Conservation (phyloP, 2,329 filamentous ascomycete genomes). For the Aureobasidium mangrovei region DNA sequence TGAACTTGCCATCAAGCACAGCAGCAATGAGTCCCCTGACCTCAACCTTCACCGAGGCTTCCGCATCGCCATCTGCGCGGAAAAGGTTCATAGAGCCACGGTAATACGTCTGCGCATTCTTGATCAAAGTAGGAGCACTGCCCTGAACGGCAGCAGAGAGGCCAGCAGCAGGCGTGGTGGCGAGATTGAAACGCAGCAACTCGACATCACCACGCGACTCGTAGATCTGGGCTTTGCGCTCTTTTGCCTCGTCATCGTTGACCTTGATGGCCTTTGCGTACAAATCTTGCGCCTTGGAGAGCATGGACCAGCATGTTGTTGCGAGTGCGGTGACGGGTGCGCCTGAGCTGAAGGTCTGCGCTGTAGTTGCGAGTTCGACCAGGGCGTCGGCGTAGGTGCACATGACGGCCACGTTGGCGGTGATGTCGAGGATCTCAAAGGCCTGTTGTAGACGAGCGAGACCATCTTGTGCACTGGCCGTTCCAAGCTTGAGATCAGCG, state of each 20-base stretch:
- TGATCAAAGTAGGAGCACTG: conserved; percentile 40
- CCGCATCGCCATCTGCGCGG: conserved; percentile 19
- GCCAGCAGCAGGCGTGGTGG: conserved; percentile 24
- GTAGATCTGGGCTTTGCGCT: conserved; percentile 43
- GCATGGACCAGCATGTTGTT: conserved; percentile 42
- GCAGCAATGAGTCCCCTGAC: conserved; percentile 18
- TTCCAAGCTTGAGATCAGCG: conserved; percentile 45
- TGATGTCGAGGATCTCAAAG: conserved; percentile 26
- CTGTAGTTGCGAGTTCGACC: conserved; percentile 37
- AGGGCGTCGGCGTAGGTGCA: conserved; percentile 51
- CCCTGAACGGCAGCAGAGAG: conserved; percentile 35
- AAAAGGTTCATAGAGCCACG: conserved; percentile 38
- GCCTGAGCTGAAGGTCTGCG: not conserved
- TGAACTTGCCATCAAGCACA: conserved; percentile 3
- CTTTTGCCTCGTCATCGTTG: conserved; percentile 33
- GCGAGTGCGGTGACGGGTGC: not conserved
- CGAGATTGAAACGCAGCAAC: conserved; percentile 45
- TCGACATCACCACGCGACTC: conserved; percentile 48
- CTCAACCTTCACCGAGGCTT: conserved; percentile 12
- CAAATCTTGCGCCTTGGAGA: conserved; percentile 42
- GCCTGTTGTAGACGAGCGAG: conserved; percentile 30
- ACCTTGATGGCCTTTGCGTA: conserved; percentile 45
- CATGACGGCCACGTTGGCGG: conserved; percentile 40
- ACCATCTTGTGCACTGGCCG: conserved; percentile 46
- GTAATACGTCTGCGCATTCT: conserved; percentile 51